Evolutionary conservation across 352 stramenopile genomes (phyloP).

Genomic region (Pythium sp.): DNA sequence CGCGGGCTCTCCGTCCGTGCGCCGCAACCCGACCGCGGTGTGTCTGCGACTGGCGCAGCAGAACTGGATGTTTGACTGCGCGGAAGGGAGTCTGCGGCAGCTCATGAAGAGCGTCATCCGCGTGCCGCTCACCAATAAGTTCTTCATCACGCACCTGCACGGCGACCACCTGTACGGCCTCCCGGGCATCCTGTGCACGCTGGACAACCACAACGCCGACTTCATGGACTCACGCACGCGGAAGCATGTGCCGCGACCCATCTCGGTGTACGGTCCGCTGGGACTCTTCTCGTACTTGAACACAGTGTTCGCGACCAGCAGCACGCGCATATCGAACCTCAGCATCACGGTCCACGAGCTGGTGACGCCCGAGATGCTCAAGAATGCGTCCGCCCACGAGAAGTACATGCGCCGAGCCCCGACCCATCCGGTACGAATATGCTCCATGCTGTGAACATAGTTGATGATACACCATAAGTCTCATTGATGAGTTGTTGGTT

Average conservation of each 20-base stretch:
- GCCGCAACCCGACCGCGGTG: conserved; percentile 55
- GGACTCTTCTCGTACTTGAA: conserved; percentile 81
- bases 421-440: conserved; percentile 43
- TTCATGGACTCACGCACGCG: conserved; percentile 62
- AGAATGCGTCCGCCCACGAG: conserved; percentile 46
- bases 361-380: conserved; percentile 47
- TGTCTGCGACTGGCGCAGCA: conserved; percentile 60
- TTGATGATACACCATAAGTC: background rate
- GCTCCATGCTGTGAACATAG: background rate
- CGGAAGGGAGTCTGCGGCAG: conserved; percentile 75
- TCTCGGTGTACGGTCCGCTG: conserved; percentile 76
- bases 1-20: conserved; percentile 68
- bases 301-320: conserved; percentile 60
- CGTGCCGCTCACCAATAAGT: conserved; percentile 74
- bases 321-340: conserved; percentile 67
- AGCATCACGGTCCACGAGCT: conserved; percentile 75
- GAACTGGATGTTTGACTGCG: conserved; percentile 90
- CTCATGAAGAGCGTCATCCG: conserved; percentile 78
- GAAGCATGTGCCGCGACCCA: conserved; percentile 36
- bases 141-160: conserved; percentile 86
- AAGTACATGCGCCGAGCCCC: conserved; percentile 62
- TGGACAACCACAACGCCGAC: conserved; percentile 74
- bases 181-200: conserved; percentile 76
- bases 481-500: conserved; percentile 22
- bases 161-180: conserved; percentile 86